phyloP scores from a whole-genome alignment of 2,329 filamentous ascomycete genomes.

The Neofusicoccum umdonicola region DNA sequence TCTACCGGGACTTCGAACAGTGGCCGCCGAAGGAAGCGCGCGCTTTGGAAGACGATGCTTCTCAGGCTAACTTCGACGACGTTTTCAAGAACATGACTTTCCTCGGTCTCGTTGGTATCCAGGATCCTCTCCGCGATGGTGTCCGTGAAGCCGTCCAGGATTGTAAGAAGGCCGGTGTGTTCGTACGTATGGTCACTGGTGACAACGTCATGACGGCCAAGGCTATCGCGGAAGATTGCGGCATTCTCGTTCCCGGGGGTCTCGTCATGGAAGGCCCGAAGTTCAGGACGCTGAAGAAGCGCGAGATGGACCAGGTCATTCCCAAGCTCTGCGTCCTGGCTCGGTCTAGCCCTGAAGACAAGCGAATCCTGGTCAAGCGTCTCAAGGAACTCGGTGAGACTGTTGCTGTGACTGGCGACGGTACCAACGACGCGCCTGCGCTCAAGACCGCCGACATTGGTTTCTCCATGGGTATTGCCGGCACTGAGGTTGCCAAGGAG shows the following conservation, averaged over 20 bases:
- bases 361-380: conserved; percentile 62
- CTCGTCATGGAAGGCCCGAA: conserved; percentile 44
- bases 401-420: conserved; percentile 44
- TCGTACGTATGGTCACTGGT: conserved; percentile 50
- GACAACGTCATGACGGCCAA: conserved; percentile 47
- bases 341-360: conserved; percentile 68
- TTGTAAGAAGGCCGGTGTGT: conserved; percentile 47
- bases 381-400: conserved; percentile 60
- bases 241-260: conserved; percentile 39
- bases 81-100: conserved; percentile 70
- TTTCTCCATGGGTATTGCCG: conserved; percentile 40
- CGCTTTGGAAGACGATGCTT: conserved; percentile 58
- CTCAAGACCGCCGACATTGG: conserved; percentile 42
- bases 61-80: conserved; percentile 64
- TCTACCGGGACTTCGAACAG: conserved; percentile 78
- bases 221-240: conserved; percentile 48
- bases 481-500: conserved; percentile 41
- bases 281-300: conserved; percentile 54
- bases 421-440: conserved; percentile 42
- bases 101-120: conserved; percentile 76
- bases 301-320: conserved; percentile 59
- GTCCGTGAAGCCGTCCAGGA: conserved; percentile 57
- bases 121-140: conserved; percentile 80
- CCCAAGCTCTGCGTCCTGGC: conserved; percentile 66
- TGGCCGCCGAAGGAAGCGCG: conserved; percentile 71